Percentiles rank a stretch among this genome's conserved stretches.
Evolutionary conservation across 2,329 filamentous ascomycete species (phyloP).

Genomic region (Colletotrichum lini): DNA sequence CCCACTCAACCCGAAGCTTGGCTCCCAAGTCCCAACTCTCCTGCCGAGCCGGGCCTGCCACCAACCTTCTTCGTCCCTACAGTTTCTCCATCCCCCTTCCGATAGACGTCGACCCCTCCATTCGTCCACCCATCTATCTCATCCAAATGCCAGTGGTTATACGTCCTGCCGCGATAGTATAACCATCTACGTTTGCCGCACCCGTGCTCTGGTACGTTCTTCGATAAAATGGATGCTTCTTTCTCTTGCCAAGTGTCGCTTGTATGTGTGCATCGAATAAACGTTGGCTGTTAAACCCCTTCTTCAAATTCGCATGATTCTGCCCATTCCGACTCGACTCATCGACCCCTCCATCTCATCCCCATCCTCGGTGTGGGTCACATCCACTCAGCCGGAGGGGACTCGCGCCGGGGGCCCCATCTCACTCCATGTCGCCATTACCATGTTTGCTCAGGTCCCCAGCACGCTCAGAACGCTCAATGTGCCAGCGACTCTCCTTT

Average conservation of each 20-base stretch:
- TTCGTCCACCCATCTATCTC: conserved; percentile 11
- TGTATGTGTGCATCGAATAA: too few relatives aligned
- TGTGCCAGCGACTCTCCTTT: neutral
- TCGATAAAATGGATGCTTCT: neutral
- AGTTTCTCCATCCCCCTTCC: neutral
- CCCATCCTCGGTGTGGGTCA: conserved; percentile 29
- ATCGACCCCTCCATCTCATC: conserved; percentile 18
- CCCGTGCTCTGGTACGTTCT: conserved; percentile 18
- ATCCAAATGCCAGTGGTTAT: neutral
- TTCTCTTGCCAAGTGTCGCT: neutral
- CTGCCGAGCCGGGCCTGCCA: conserved; percentile 18
- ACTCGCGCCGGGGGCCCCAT: conserved; percentile 14
- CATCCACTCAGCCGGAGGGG: conserved; percentile 13
- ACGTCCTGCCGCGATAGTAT: neutral
- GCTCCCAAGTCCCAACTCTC: neutral
- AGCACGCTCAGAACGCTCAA: too few relatives aligned
- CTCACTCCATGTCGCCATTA: neutral
- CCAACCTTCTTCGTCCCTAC: neutral
- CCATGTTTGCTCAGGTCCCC: neutral
- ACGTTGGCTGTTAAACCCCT: neutral
- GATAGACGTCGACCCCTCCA: neutral
- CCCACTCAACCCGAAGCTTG: neutral
- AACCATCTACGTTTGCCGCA: conserved; percentile 11
- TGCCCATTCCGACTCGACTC: neutral
- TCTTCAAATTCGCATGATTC: neutral